Conservation (phyloP, 129 eudicot genomes). For the Cynara cardunculus region DNA sequence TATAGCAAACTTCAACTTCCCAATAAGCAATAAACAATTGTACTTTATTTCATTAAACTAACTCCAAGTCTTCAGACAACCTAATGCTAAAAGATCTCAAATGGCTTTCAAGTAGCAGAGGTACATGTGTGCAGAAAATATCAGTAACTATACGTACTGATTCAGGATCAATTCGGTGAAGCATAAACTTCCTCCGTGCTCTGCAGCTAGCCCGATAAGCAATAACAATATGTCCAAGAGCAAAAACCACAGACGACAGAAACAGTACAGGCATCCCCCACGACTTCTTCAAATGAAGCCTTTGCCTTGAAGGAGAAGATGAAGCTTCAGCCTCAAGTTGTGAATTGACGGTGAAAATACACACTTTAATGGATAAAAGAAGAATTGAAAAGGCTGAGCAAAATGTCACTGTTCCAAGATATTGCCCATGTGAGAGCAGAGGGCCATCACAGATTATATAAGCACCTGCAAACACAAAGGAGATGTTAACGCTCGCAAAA, state of each 20-base stretch:
- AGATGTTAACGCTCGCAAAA: background rate
- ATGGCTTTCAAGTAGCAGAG: background rate
- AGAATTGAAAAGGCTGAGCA: conserved; percentile 73
- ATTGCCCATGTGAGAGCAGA: conserved; percentile 88
- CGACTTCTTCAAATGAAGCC: conserved; percentile 87
- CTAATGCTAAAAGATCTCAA: background rate
- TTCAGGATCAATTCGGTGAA: conserved; percentile 91
- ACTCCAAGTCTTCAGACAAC: background rate
- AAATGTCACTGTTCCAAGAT: conserved; percentile 82
- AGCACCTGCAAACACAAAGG: conserved; percentile 53
- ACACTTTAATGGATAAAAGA: conserved; percentile 79
- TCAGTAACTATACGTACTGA: conserved; percentile 47
- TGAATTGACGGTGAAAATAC: conserved; percentile 78
- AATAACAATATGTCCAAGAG: conserved; percentile 91
- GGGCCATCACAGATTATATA: conserved; percentile 81
- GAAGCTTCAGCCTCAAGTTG: conserved; percentile 88
- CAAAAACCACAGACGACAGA: conserved; percentile 91
- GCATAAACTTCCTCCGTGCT: conserved; percentile 84
- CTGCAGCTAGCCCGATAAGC: conserved; percentile 92
- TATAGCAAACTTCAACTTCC: background rate
- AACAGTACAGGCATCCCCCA: conserved; percentile 99
- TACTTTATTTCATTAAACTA: background rate
- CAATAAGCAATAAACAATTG: background rate
- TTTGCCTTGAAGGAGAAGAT: conserved; percentile 62
- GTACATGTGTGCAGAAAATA: background rate